A percentile compares a stretch with the other conserved stretches of the same genome.
Conservation (phyloP, 2,329 filamentous ascomycete species). For the Fusarium hostae region DNA sequence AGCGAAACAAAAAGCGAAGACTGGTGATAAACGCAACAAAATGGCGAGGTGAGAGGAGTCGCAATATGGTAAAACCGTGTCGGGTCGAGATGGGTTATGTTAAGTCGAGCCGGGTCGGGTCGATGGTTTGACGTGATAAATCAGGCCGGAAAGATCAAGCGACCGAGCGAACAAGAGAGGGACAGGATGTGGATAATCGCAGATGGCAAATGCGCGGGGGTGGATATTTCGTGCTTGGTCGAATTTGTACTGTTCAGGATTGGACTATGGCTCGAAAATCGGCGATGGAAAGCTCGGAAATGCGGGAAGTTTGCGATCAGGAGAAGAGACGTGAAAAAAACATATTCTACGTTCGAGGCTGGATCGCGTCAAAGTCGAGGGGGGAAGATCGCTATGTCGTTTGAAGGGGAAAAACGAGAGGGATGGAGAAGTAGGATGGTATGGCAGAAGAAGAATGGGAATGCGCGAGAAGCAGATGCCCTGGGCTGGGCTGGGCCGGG, state of each 20-base stretch:
- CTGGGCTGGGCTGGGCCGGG: background rate
- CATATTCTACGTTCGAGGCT: background rate
- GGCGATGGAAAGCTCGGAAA: conserved; percentile 6
- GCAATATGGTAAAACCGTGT: background rate
- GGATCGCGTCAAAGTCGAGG: conserved; percentile 12
- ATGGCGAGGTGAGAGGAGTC: background rate
- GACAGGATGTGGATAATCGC: conserved; percentile 29
- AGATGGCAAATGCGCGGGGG: conserved; percentile 38
- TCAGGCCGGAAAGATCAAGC: conserved; percentile 23
- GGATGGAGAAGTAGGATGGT: conserved; percentile 36
- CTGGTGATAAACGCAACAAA: background rate
- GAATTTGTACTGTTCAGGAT: conserved; percentile 27
- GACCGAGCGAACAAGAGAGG: conserved; percentile 31
- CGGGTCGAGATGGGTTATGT: conserved; percentile 5
- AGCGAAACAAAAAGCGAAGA: background rate
- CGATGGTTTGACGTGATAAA: conserved; percentile 19
- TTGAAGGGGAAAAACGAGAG: conserved; percentile 24
- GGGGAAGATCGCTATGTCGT: conserved; percentile 15
- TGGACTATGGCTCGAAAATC: conserved; percentile 4
- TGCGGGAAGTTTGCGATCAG: background rate
- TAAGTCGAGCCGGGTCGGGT: background rate
- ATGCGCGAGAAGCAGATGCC: conserved; percentile 32
- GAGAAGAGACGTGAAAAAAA: background rate
- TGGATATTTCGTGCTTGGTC: conserved; percentile 34
- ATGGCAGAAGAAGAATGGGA: conserved; percentile 39